Evolutionary conservation across 805 yeast genomes (phyloP).

Genomic region (Cyberlindnera mycetangii): DNA sequence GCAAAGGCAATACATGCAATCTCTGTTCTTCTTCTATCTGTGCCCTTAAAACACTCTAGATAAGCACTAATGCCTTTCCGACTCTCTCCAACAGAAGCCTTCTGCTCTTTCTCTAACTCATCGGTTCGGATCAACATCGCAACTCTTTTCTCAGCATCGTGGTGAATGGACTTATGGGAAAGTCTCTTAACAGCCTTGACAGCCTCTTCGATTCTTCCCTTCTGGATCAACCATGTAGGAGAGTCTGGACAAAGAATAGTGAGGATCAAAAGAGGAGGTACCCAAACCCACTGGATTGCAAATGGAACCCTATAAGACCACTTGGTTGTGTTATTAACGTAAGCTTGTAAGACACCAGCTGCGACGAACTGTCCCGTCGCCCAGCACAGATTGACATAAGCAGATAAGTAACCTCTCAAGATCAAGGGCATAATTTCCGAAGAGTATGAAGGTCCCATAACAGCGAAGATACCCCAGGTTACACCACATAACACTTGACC

Average conservation of each 20-base stretch:
- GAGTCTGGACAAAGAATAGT: constrained; percentile 52
- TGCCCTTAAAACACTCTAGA: constrained; percentile 43
- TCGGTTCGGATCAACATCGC: constrained; percentile 22
- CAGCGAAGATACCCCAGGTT: constrained; percentile 41
- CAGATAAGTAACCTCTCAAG: constrained; percentile 37
- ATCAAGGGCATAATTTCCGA: constrained; percentile 43
- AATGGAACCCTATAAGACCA: constrained; percentile 52
- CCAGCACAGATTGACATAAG: constrained; percentile 40
- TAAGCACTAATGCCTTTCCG: constrained; percentile 25
- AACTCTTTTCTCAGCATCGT: constrained; percentile 18
- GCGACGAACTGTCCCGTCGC: constrained; percentile 53
- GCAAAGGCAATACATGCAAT: constrained; percentile 37
- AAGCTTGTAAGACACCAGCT: constrained; percentile 46
- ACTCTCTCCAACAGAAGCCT: constrained; percentile 2
- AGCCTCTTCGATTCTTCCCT: constrained; percentile 42
- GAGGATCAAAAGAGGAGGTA: constrained; percentile 43
- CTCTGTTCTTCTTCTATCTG: constrained; percentile 43
- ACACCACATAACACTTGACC: constrained; percentile 43
- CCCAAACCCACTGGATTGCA: constrained; percentile 62
- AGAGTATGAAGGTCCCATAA: constrained; percentile 38
- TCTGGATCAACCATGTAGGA: constrained; percentile 53
- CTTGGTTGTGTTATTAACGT: constrained; percentile 24
- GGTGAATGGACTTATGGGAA: constrained; percentile 19
- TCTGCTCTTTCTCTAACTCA: constrained; percentile 18
- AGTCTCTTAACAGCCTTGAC: constrained; percentile 30